Conservation (phyloP, 768 basidiomycete genomes). For the Tricholoma saponaceum region DNA sequence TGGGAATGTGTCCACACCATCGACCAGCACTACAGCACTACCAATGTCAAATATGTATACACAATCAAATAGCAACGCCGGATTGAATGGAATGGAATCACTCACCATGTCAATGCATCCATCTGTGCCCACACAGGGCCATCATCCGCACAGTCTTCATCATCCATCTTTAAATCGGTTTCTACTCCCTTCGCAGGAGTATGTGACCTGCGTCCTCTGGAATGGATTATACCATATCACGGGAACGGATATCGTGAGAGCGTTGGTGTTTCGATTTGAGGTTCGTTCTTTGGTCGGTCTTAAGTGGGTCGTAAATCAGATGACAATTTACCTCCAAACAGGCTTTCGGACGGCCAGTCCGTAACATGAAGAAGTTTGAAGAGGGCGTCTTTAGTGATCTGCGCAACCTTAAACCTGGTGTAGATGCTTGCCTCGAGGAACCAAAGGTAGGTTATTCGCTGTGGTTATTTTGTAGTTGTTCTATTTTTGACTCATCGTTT, state of each 20-base stretch:
- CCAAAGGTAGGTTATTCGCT: constrained; percentile 69
- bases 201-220: constrained; percentile 91
- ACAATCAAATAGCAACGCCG: constrained; percentile 1
- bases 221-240: constrained; percentile 90
- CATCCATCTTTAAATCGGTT: constrained; percentile 86
- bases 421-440: constrained; percentile 90
- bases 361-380: constrained; percentile 95
- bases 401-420: constrained; percentile 89
- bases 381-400: constrained; percentile 95
- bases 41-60: constrained; percentile 5
- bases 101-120: constrained; percentile 8
- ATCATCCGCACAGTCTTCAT: constrained; percentile 41
- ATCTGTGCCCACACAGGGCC: constrained; percentile 14
- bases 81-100: constrained; percentile 1
- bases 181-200: constrained; percentile 81
- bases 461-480: not conserved
- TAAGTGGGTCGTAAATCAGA: constrained; percentile 4
- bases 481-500: not conserved
- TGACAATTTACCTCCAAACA: constrained; percentile 15
- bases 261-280: constrained; percentile 91
- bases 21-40: constrained; percentile 5
- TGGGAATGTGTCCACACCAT: constrained; percentile 21
- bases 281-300: constrained; percentile 31
- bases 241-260: constrained; percentile 94
- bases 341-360: constrained; percentile 86